Evolutionary conservation across 257 asterid genomes (phyloP).

Genomic region (Thymus quinquecostatus): DNA sequence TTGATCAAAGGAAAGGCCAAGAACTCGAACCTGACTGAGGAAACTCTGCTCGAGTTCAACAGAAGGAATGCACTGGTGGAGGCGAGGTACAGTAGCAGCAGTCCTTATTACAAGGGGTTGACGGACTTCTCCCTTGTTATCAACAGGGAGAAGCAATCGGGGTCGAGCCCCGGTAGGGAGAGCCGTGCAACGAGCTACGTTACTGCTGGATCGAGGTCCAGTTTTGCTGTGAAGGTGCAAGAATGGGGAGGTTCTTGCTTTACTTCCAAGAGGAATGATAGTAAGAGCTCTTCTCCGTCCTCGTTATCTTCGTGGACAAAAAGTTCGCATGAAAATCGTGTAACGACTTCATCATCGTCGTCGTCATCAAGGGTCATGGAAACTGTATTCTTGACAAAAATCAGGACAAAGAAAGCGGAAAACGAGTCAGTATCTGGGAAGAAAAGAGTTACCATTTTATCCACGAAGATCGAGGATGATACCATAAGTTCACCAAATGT

Average conservation of each 20-base stretch:
- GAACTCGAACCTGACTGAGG: constrained; percentile 42
- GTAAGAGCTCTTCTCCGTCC: constrained; percentile 23
- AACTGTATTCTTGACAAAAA: constrained; percentile 27
- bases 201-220: constrained; percentile 42
- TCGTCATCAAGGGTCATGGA: constrained; percentile 30
- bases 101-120: constrained; percentile 78
- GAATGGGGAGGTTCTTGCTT: constrained; percentile 66
- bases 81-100: constrained; percentile 39
- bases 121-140: constrained; percentile 53
- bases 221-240: constrained; percentile 53
- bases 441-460: constrained; percentile 30
- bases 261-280: constrained; percentile 37
- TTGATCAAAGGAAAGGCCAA: constrained; percentile 38
- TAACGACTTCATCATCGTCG: constrained; percentile 19
- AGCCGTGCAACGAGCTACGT: constrained; percentile 42
- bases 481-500: constrained; percentile 20
- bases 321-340: constrained; percentile 24
- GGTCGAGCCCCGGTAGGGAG: constrained; percentile 52
- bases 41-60: constrained; percentile 54
- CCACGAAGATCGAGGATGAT: constrained; percentile 28
- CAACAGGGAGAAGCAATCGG: constrained; percentile 50
- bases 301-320: constrained; percentile 32
- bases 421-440: constrained; percentile 35
- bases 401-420: constrained; percentile 28
- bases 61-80: constrained; percentile 44